Evolutionary conservation across 2,329 filamentous ascomycete genomes (phyloP).

Genomic region (Penicillium sp.): DNA sequence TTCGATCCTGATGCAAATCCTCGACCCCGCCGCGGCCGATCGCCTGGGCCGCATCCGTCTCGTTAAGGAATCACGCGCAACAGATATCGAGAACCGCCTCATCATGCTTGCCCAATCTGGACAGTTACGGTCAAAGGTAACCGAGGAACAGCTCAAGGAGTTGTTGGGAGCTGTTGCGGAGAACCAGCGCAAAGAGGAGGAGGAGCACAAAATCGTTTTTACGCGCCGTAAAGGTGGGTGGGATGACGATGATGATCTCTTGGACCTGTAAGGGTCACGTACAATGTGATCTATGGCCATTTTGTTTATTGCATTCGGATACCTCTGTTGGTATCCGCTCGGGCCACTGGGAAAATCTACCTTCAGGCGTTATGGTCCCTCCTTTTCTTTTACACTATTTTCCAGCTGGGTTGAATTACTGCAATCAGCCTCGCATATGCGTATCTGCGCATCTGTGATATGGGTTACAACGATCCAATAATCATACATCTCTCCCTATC

Average conservation of each 20-base stretch:
- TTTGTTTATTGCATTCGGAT: constrained; percentile 4
- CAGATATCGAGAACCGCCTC: constrained; percentile 86
- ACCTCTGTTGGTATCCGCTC: not conserved
- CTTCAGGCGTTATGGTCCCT: constrained; percentile 14
- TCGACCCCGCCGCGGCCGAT: constrained; percentile 89
- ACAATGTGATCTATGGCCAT: not conserved
- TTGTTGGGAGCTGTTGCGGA: constrained; percentile 82
- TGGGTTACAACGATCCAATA: constrained; percentile 10
- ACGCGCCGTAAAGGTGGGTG: constrained; percentile 78
- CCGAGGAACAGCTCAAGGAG: constrained; percentile 90
- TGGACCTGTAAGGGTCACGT: constrained; percentile 37
- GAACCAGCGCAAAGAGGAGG: constrained; percentile 56
- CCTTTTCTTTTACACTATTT: constrained; percentile 9
- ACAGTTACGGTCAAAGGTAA: constrained; percentile 83
- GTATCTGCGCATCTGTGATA: constrained; percentile 5
- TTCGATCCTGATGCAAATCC: constrained; percentile 80
- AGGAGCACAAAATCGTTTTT: constrained; percentile 81
- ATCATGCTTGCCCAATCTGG: constrained; percentile 87
- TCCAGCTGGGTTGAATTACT: not conserved
- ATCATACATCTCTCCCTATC: constrained; percentile 16
- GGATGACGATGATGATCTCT: constrained; percentile 66
- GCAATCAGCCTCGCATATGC: constrained; percentile 2
- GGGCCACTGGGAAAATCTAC: constrained; percentile 7
- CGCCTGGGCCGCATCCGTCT: constrained; percentile 90
- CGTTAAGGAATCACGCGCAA: constrained; percentile 87